Evolutionary conservation across 2,329 filamentous ascomycete species (phyloP).

Genomic region (Dothistroma pini): DNA sequence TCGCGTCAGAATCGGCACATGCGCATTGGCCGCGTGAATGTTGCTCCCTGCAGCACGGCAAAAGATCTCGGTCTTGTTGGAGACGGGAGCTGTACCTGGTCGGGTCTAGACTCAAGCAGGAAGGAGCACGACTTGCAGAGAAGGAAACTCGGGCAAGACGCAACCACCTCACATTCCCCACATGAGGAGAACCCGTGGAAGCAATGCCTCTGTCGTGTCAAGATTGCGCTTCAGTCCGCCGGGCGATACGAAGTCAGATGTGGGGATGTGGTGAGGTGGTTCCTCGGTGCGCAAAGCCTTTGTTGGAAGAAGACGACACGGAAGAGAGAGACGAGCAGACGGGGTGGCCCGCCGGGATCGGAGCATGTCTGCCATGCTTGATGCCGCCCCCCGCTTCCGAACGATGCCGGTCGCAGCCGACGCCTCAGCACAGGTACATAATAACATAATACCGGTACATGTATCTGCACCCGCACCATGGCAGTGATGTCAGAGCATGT

Average conservation of each 20-base stretch:
- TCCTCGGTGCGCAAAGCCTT: too few relatives aligned
- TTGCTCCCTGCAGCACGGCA: slow-evolving; percentile 1
- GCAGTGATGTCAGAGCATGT: not conserved
- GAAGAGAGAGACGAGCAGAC: too few relatives aligned
- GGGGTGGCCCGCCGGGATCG: too few relatives aligned
- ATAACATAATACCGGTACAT: too few relatives aligned
- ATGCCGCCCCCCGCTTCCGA: not conserved
- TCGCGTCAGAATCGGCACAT: not conserved
- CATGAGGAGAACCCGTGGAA: too few relatives aligned
- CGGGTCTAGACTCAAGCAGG: not conserved
- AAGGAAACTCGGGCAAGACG: too few relatives aligned
- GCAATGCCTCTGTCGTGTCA: too few relatives aligned
- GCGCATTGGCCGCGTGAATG: not conserved
- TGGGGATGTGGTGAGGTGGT: too few relatives aligned
- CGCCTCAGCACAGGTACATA: not conserved
- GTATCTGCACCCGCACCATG: not conserved
- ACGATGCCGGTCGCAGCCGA: not conserved
- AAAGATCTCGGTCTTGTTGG: not conserved
- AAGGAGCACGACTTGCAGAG: not conserved
- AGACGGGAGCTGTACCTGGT: not conserved
- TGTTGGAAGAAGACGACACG: too few relatives aligned
- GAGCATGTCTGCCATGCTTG: not conserved
- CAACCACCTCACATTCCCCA: too few relatives aligned
- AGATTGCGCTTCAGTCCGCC: too few relatives aligned
- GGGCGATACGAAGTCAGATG: too few relatives aligned